Conservation (phyloP, 2,329 filamentous ascomycete species). For the Beauveria sp. region DNA sequence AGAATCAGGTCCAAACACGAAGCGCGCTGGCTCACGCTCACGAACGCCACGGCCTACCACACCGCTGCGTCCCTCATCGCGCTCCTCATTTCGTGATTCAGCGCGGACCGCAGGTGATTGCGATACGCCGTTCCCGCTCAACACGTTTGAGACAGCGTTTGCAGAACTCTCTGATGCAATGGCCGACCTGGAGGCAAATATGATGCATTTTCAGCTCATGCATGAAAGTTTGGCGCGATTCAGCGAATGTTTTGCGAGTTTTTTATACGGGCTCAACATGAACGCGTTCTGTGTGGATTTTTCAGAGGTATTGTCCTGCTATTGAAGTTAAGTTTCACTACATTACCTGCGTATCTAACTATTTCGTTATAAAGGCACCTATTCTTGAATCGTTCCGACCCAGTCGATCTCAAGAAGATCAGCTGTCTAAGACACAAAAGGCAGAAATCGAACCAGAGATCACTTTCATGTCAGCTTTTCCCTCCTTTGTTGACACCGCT, state of each 20-base stretch:
- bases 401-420: constrained; percentile 50
- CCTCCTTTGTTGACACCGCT: neutral
- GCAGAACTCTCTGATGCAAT: constrained; percentile 89
- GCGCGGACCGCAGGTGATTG: constrained; percentile 46
- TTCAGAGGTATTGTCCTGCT: constrained; percentile 61
- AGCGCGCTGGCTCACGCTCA: constrained; percentile 52
- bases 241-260: constrained; percentile 91
- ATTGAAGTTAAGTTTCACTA: neutral
- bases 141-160: constrained; percentile 80
- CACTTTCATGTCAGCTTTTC: constrained; percentile 66
- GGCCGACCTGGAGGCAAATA: constrained; percentile 92
- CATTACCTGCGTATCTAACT: neutral
- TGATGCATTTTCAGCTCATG: constrained; percentile 95
- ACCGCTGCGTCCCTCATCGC: constrained; percentile 81
- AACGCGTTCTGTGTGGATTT: constrained; percentile 99
- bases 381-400: constrained; percentile 75
- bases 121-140: constrained; percentile 61
- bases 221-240: constrained; percentile 91
- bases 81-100: constrained; percentile 78
- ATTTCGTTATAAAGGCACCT: constrained; percentile 52
- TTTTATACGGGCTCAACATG: constrained; percentile 96
- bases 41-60: constrained; percentile 77
- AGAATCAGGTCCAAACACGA: constrained; percentile 19
- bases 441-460: constrained; percentile 55
- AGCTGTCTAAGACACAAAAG: constrained; percentile 22